Evolutionary conservation across 768 basidiomycete genomes (phyloP).

Genomic region (Tricholoma sp.): DNA sequence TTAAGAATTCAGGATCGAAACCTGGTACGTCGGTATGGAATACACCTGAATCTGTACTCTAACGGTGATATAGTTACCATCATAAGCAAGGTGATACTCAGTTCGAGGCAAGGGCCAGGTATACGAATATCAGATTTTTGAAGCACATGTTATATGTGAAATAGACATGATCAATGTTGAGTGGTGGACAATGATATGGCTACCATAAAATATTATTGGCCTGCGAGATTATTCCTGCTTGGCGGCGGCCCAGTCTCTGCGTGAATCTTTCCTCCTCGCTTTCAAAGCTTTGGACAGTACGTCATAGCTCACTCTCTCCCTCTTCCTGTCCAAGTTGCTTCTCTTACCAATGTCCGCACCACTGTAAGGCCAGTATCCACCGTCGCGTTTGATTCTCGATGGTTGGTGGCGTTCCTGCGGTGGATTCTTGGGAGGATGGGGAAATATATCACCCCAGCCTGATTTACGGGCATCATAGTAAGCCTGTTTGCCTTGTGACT

Average conservation of each 20-base stretch:
- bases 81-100: constrained; percentile 79
- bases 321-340: constrained; percentile 22
- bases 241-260: constrained; percentile 19
- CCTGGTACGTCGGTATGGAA: constrained; percentile 34
- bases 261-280: constrained; percentile 29
- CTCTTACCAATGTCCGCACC: constrained; percentile 59
- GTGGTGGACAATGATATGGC: constrained; percentile 2
- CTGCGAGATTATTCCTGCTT: not conserved
- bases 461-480: constrained; percentile 96
- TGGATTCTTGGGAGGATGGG: constrained; percentile 77
- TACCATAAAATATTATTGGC: not conserved
- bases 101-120: constrained; percentile 83
- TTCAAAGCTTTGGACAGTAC: constrained; percentile 34
- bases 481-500: constrained; percentile 91
- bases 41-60: not conserved
- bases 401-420: constrained; percentile 60
- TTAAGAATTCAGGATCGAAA: constrained; percentile 35
- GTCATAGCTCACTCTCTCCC: constrained; percentile 31
- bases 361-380: constrained; percentile 20
- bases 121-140: constrained; percentile 81
- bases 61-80: constrained; percentile 48
- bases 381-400: constrained; percentile 23
- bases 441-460: constrained; percentile 92
- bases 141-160: constrained; percentile 15
- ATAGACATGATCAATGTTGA: constrained; percentile 7